Evolutionary conservation across 208 protist genomes (phyloP).

Genomic region (Trypanosoma platydactyli): DNA sequence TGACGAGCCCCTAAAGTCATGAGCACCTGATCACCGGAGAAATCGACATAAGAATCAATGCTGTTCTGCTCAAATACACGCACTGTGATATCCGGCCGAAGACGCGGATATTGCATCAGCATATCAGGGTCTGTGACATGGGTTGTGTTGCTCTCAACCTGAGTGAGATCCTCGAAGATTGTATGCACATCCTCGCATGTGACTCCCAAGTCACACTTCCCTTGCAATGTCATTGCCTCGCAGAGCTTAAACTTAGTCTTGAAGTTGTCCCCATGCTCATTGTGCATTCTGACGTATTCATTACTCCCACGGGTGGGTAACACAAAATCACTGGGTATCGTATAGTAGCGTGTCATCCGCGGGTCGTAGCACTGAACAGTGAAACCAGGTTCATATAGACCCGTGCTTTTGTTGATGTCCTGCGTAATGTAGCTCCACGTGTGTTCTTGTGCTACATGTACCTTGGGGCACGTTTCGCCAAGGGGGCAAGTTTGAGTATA

Average conservation of each 20-base stretch:
- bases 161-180: conserved; percentile 40
- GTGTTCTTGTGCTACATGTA: conserved; percentile 78
- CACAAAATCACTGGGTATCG: conserved; percentile 66
- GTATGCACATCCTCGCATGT: conserved; percentile 67
- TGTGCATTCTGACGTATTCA: conserved; percentile 78
- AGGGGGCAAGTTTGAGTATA: conserved; percentile 47
- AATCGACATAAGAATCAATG: conserved; percentile 51
- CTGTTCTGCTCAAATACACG: conserved; percentile 80
- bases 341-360: conserved; percentile 68
- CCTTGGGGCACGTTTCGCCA: conserved; percentile 68
- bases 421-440: conserved; percentile 63
- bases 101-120: conserved; percentile 51
- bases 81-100: conserved; percentile 51
- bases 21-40: conserved; percentile 59
- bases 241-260: conserved; percentile 80
- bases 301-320: conserved; percentile 56
- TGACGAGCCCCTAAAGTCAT: conserved; percentile 65
- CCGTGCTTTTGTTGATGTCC: conserved; percentile 31
- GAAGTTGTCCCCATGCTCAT: conserved; percentile 85
- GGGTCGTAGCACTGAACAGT: conserved; percentile 72
- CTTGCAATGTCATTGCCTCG: conserved; percentile 32
- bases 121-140: conserved; percentile 55
- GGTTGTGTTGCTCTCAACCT: conserved; percentile 51
- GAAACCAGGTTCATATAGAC: conserved; percentile 62
- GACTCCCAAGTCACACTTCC: conserved; percentile 44